Conservation (phyloP, 768 basidiomycete species). For the Leccinum broughii region DNA sequence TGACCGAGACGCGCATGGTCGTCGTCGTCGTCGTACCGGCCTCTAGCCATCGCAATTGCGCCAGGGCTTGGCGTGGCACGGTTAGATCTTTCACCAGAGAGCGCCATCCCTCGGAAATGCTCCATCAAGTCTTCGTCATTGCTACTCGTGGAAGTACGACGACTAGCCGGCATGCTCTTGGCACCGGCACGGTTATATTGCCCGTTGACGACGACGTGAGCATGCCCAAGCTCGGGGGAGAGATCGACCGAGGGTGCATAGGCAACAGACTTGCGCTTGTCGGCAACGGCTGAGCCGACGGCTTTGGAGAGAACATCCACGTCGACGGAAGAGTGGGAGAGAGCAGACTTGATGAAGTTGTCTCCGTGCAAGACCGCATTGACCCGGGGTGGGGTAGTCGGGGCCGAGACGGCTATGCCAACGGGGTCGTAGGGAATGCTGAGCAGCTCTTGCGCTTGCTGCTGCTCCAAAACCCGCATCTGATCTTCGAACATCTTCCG, state of each 20-base stretch:
- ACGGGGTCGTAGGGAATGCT: conserved; percentile 67
- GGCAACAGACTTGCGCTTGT: conserved; percentile 86
- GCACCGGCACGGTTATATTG: conserved; percentile 74
- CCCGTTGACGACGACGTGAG: conserved; percentile 43
- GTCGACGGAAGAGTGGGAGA: conserved; percentile 56
- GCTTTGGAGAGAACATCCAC: conserved; percentile 65
- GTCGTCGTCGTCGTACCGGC: conserved; percentile 56
- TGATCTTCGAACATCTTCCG: conserved; percentile 94
- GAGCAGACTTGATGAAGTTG: conserved; percentile 40
- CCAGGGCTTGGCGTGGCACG: conserved; percentile 56
- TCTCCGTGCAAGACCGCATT: conserved; percentile 69
- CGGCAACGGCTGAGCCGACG: conserved; percentile 62
- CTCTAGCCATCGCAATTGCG: conserved; percentile 51
- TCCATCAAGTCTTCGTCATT: conserved; percentile 81
- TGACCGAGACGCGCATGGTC: conserved; percentile 61
- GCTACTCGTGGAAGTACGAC: conserved; percentile 84
- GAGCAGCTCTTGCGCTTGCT: conserved; percentile 86
- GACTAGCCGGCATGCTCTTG: conserved; percentile 91
- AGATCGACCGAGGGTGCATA: conserved; percentile 78
- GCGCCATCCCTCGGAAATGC: conserved; percentile 70
- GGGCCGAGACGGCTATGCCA: conserved; percentile 80
- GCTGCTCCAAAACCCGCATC: conserved; percentile 90
- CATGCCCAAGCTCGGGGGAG: conserved; percentile 62
- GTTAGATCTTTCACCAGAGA: conserved; percentile 62
- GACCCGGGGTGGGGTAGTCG: conserved; percentile 83